phyloP scores from a whole-genome alignment of 2,329 filamentous ascomycete genomes.

The Claviceps africana region DNA sequence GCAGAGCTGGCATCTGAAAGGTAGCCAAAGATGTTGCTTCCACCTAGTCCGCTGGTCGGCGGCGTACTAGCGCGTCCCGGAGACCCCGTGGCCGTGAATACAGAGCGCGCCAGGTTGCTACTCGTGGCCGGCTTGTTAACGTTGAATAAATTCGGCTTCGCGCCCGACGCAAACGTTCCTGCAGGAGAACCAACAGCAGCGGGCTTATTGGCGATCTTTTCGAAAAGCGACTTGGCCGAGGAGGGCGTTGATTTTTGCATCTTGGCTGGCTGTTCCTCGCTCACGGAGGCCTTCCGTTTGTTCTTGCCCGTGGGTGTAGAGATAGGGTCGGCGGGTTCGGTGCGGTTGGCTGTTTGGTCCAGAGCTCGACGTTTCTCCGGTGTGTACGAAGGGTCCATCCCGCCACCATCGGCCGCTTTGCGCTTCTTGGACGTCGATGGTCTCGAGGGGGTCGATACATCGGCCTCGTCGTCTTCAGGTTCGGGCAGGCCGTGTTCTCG shows the following conservation, averaged over 20 bases:
- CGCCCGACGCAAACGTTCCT: slow-evolving; percentile 13
- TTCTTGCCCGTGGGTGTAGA: slow-evolving; percentile 24
- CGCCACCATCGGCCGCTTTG: slow-evolving; percentile 40
- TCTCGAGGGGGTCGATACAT: slow-evolving; percentile 15
- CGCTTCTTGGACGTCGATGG: slow-evolving; percentile 33
- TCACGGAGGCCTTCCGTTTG: slow-evolving; percentile 37
- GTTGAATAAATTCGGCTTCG: slow-evolving; percentile 21
- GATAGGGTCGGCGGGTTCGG: slow-evolving; percentile 14
- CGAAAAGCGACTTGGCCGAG: slow-evolving; percentile 41
- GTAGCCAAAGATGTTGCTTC: slow-evolving; percentile 44
- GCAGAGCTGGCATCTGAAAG: slow-evolving; percentile 42
- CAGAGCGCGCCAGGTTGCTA: slow-evolving; percentile 27
- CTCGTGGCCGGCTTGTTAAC: slow-evolving; percentile 20
- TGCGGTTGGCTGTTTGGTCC: slow-evolving; percentile 26
- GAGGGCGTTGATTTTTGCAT: slow-evolving; percentile 37
- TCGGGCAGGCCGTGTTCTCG: slow-evolving; percentile 40
- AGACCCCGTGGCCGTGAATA: slow-evolving; percentile 27
- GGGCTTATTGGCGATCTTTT: slow-evolving; percentile 40
- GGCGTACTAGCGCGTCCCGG: slow-evolving; percentile 11
- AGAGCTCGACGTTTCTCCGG: slow-evolving; percentile 36
- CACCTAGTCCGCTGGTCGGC: slow-evolving; percentile 15
- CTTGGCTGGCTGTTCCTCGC: slow-evolving; percentile 36
- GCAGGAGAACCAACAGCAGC: slow-evolving; percentile 9
- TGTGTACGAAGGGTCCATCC: slow-evolving; percentile 22
- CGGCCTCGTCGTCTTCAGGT: slow-evolving; percentile 29